Evolutionary conservation across 371 early-diverging fungal genomes (phyloP).

Genomic region (Massospora cicadina): DNA sequence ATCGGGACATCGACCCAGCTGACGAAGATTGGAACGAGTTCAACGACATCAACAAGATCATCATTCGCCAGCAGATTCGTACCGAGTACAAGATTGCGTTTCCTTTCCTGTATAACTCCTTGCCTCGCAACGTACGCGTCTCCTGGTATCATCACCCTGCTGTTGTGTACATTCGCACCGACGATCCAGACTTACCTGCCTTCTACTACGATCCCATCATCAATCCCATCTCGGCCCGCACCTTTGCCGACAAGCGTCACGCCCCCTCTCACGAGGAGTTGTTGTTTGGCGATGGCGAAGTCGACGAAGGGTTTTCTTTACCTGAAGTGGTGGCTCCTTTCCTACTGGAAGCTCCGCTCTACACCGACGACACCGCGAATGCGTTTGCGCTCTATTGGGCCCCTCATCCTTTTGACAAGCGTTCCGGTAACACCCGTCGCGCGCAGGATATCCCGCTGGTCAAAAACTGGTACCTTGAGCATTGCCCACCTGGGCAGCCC

Average conservation of each 20-base stretch:
- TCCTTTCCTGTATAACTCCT: slow-evolving; percentile 91
- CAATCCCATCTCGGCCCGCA: slow-evolving; percentile 85
- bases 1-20: slow-evolving; percentile 72
- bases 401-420: slow-evolving; percentile 89
- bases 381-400: slow-evolving; percentile 94
- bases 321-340: slow-evolving; percentile 74
- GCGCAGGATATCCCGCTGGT: slow-evolving; percentile 91
- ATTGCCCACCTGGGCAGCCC: slow-evolving; percentile 80
- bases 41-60: slow-evolving; percentile 98
- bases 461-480: slow-evolving; percentile 95
- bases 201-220: slow-evolving; percentile 94
- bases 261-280: slow-evolving; percentile 55
- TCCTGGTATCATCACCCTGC: slow-evolving; percentile 89
- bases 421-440: slow-evolving; percentile 81
- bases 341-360: slow-evolving; percentile 53
- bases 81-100: slow-evolving; percentile 98
- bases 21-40: slow-evolving; percentile 99
- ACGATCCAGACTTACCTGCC: slow-evolving; percentile 91
- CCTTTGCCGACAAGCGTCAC: slow-evolving; percentile 28
- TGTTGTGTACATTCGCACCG: slow-evolving; percentile 69
- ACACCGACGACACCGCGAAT: slow-evolving; percentile 79
- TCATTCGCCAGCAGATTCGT: slow-evolving; percentile 92
- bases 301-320: slow-evolving; percentile 48
- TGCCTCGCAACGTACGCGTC: slow-evolving; percentile 82
- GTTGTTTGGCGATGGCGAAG: slow-evolving; percentile 69